Evolutionary conservation across 805 yeast genomes (phyloP).

Genomic region (Wickerhamiella alocasiicola): DNA sequence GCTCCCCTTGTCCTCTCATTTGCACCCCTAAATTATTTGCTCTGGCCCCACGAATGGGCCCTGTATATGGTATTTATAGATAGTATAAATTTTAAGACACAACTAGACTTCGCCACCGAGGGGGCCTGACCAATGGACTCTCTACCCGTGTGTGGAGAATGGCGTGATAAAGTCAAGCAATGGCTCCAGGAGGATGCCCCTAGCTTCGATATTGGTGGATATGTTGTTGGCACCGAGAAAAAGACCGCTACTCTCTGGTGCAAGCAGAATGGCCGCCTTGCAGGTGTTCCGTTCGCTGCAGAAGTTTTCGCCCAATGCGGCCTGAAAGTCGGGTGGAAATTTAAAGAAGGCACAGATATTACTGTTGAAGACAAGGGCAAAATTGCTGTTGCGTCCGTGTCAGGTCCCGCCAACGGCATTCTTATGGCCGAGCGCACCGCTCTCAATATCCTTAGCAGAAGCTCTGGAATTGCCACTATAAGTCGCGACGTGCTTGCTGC

Average conservation of each 20-base stretch:
- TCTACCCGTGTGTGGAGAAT: conserved; percentile 55
- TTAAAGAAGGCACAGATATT: conserved; percentile 53
- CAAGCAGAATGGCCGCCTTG: conserved; percentile 65
- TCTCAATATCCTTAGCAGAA: conserved; percentile 64
- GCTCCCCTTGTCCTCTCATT: background rate
- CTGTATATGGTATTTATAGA: conserved; percentile 5
- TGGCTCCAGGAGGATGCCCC: conserved; percentile 87
- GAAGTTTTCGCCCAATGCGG: conserved; percentile 74
- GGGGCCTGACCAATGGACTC: conserved; percentile 11
- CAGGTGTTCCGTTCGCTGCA: conserved; percentile 81
- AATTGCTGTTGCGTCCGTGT: conserved; percentile 61
- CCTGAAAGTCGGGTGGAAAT: conserved; percentile 58
- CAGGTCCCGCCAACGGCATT: conserved; percentile 68
- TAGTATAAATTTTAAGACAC: too few relatives aligned
- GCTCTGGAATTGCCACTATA: conserved; percentile 80
- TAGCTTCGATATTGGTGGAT: conserved; percentile 88
- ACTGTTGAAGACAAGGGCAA: conserved; percentile 41
- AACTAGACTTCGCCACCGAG: too few relatives aligned
- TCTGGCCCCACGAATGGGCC: too few relatives aligned
- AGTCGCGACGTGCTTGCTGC: conserved; percentile 42
- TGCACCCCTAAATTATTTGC: too few relatives aligned
- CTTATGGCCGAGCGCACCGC: conserved; percentile 79
- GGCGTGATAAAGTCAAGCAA: conserved; percentile 66
- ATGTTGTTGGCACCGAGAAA: conserved; percentile 68
- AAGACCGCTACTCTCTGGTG: conserved; percentile 70